Evolutionary conservation across 352 stramenopile genomes (phyloP).

Genomic region (Blastocystis sp.): DNA sequence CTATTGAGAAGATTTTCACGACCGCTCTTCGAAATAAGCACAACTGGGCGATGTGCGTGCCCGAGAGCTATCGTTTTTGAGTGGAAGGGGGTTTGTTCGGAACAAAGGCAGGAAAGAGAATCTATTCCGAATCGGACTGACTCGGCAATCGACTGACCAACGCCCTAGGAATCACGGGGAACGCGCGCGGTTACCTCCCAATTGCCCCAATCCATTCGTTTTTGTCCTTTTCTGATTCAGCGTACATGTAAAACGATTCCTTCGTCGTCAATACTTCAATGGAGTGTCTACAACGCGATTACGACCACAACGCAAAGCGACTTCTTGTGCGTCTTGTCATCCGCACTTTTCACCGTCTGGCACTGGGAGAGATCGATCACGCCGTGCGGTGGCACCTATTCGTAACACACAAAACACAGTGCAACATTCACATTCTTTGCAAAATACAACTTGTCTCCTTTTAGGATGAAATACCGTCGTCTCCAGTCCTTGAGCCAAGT

Average conservation of each 20-base stretch:
- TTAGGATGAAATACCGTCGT: slow-evolving; percentile 87
- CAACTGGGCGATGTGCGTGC: slow-evolving; percentile 98
- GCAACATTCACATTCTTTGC: slow-evolving; percentile 79
- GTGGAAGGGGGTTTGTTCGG: slow-evolving; percentile 30
- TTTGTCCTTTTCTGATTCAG: slow-evolving; percentile 87
- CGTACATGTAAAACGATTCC: slow-evolving; percentile 88
- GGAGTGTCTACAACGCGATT: slow-evolving; percentile 77
- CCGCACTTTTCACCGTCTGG: slow-evolving; percentile 86
- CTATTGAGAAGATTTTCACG: slow-evolving; percentile 96
- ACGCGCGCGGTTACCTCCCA: slow-evolving; percentile 41
- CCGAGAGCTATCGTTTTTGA: slow-evolving; percentile 91
- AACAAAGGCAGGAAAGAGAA: background rate
- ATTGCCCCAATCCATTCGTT: slow-evolving; percentile 86
- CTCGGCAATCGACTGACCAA: background rate
- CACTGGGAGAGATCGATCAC: slow-evolving; percentile 87
- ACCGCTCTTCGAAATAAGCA: slow-evolving; percentile 98
- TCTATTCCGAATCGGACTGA: background rate
- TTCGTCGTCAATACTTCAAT: slow-evolving; percentile 87
- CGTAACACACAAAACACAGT: background rate
- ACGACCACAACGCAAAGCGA: slow-evolving; percentile 73
- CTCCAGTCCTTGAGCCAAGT: slow-evolving; percentile 87
- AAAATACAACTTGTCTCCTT: slow-evolving; percentile 89
- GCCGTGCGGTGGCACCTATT: slow-evolving; percentile 80
- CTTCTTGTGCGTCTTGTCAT: slow-evolving; percentile 89
- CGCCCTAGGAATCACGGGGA: background rate